phyloP scores from a whole-genome alignment of 23 red algal species.

The Gracilaria domingensis region DNA sequence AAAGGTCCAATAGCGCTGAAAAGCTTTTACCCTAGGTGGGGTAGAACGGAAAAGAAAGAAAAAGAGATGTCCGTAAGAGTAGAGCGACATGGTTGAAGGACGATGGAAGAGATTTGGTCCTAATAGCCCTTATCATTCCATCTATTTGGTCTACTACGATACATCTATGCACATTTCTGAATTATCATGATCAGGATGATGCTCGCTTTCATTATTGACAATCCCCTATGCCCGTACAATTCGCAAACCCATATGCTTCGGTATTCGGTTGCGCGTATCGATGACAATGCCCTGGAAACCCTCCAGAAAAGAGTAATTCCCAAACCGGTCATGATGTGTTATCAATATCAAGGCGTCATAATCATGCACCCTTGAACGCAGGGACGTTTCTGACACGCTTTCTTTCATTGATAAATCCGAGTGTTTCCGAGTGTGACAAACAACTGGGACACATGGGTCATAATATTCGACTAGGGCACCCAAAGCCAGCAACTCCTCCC shows the following conservation, averaged over 20 bases:
- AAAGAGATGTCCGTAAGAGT: no score
- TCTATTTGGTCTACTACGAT: no score
- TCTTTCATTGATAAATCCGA: slow-evolving; percentile 34
- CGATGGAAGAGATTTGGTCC: no score
- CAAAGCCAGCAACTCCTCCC: slow-evolving; percentile 54
- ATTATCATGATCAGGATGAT: background rate
- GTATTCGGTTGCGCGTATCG: slow-evolving; percentile 70
- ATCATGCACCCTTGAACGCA: background rate
- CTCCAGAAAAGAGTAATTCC: slow-evolving; percentile 31
- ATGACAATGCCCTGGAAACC: slow-evolving; percentile 70
- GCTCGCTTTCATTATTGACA: background rate
- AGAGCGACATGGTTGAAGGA: no score
- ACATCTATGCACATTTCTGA: background rate
- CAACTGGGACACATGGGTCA: slow-evolving; percentile 73
- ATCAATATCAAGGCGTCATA: slow-evolving; percentile 71
- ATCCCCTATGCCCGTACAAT: slow-evolving; percentile 42
- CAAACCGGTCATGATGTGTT: slow-evolving; percentile 76
- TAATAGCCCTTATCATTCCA: no score
- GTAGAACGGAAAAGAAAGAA: no score
- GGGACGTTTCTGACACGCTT: slow-evolving; percentile 29
- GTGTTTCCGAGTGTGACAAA: slow-evolving; percentile 76
- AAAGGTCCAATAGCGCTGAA: no score
- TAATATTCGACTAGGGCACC: slow-evolving; percentile 75
- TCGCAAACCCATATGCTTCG: slow-evolving; percentile 17
- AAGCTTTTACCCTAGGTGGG: no score